Evolutionary conservation across 305 asterid species (phyloP).

Genomic region (Andrographis paniculata): DNA sequence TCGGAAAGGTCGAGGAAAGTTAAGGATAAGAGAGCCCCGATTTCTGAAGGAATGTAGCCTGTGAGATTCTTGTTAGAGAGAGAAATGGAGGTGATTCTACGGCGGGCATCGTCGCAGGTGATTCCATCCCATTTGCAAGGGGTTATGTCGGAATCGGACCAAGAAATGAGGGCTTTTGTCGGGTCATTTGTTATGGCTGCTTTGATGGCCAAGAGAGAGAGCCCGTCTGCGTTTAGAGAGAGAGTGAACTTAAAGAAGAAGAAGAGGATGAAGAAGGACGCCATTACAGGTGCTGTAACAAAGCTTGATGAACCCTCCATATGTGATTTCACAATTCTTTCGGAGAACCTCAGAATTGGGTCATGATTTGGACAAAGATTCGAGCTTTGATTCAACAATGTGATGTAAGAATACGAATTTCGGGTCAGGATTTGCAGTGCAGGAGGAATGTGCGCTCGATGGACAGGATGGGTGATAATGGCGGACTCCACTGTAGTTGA

Average conservation of each 20-base stretch:
- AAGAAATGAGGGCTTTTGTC: slow-evolving; percentile 40
- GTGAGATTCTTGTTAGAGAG: slow-evolving; percentile 57
- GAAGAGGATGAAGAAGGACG: slow-evolving; percentile 33
- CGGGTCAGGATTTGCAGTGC: no score
- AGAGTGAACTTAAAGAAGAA: slow-evolving; percentile 22
- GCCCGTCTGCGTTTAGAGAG: slow-evolving; percentile 69
- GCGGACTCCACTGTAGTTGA: background rate
- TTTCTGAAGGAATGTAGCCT: slow-evolving; percentile 88
- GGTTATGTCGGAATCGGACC: slow-evolving; percentile 58
- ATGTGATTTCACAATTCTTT: no score
- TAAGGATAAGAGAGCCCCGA: slow-evolving; percentile 68
- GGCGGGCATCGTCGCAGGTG: slow-evolving; percentile 45
- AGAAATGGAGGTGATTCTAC: slow-evolving; percentile 46
- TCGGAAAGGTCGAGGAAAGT: slow-evolving; percentile 59
- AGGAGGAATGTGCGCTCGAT: no score
- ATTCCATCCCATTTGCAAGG: slow-evolving; percentile 87
- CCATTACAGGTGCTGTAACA: slow-evolving; percentile 12
- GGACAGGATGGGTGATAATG: no score
- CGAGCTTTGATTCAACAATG: no score
- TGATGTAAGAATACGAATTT: no score
- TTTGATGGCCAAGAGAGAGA: slow-evolving; percentile 82
- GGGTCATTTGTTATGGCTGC: slow-evolving; percentile 65
- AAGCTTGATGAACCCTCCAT: slow-evolving; percentile 18
- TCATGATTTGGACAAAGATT: no score
- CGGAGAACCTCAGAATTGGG: no score